Base-by-base conservation (phyloP, 73 alveolate species). In the Diophrys sp. region DNA sequence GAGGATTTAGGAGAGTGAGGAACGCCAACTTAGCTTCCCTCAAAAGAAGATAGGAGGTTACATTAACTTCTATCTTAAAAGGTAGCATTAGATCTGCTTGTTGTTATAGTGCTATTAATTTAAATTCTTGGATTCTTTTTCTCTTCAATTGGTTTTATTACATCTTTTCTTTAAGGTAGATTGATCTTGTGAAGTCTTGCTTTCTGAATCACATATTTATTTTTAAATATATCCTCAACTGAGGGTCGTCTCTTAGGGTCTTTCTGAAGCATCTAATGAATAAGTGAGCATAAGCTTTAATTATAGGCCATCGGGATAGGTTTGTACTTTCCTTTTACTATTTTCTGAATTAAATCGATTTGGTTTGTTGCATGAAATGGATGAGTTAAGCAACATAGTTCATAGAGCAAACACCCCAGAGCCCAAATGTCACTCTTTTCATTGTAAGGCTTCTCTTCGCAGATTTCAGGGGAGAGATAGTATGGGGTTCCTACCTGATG, bases 391-490 rank as follows among this genome's bases (percentile, higher is more conserved):
- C 75, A 29, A 14, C 74, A 55, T n/a, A 75, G 24, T 32, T 75
- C 83, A 27, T 75, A 75, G 0, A 75, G 26, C 23, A 75, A 33
- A 1, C 83, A 75, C 32, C 90, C 90, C 18, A 93, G 73, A 56
- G 96, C 94, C 94, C 93, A 83, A 30, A 86, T 90, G 67, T 94
- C 98, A 55, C 96, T 81, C 55, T 89, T 90, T 69, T 81, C 96
- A 73, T 94, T 94, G 79, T 94, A 94, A 26, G 98, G 98, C 74
- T 88, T 89, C 54, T 92, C 97, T 72, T 94, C 98, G 70, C 99
- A 96, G 77, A 97, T 84, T 92, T 97, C 99, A 0, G 99, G 99
- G 8, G 99, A 96, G 78, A 97, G 80, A 87, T 97, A 97, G 92
- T 92, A 97, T 0, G 99, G 99, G 0, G 99, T 95, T 23, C 98